A percentile compares a stretch with the other conserved stretches of the same genome.
phyloP scores from a whole-genome alignment of 169 alveolate genomes.

The Plasmodium billcollinsi region DNA sequence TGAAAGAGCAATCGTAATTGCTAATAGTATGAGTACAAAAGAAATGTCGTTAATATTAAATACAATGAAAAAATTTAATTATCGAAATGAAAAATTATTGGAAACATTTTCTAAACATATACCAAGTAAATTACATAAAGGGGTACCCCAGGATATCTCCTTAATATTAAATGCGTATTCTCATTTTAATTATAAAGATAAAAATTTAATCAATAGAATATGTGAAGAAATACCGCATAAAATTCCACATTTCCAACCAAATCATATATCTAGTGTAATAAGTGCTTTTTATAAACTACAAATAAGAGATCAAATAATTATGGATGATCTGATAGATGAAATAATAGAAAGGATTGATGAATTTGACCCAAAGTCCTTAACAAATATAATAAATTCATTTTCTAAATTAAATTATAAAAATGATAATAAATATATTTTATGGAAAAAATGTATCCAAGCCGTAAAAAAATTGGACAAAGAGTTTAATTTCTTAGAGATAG shows the following conservation, averaged over 20 bases:
- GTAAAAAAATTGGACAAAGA: slow-evolving; percentile 49
- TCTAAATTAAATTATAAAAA: slow-evolving; percentile 61
- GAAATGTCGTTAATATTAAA: slow-evolving; percentile 72
- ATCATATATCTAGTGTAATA: slow-evolving; percentile 58
- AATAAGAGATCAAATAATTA: slow-evolving; percentile 68
- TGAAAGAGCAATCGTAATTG: slow-evolving; percentile 71
- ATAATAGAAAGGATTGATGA: slow-evolving; percentile 58
- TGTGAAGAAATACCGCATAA: slow-evolving; percentile 78
- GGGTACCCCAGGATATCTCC: slow-evolving; percentile 73
- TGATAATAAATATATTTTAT: slow-evolving; percentile 44
- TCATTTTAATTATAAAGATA: slow-evolving; percentile 59
- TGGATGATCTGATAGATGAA: slow-evolving; percentile 61
- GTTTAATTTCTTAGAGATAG: slow-evolving; percentile 49
- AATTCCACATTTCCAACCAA: slow-evolving; percentile 42
- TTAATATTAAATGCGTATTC: slow-evolving; percentile 73
- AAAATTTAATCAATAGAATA: slow-evolving; percentile 66
- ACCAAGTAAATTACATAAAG: slow-evolving; percentile 71
- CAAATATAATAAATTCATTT: slow-evolving; percentile 53
- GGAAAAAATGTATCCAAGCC: slow-evolving; percentile 49
- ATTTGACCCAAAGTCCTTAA: slow-evolving; percentile 62
- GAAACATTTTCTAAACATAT: slow-evolving; percentile 73
- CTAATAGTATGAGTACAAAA: slow-evolving; percentile 62
- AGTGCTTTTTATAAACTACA: slow-evolving; percentile 64
- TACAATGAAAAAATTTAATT: slow-evolving; percentile 72
- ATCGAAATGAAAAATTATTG: slow-evolving; percentile 43